Base-by-base conservation (phyloP, 331 rosid species). In the Stylosanthes scabra region DNA sequence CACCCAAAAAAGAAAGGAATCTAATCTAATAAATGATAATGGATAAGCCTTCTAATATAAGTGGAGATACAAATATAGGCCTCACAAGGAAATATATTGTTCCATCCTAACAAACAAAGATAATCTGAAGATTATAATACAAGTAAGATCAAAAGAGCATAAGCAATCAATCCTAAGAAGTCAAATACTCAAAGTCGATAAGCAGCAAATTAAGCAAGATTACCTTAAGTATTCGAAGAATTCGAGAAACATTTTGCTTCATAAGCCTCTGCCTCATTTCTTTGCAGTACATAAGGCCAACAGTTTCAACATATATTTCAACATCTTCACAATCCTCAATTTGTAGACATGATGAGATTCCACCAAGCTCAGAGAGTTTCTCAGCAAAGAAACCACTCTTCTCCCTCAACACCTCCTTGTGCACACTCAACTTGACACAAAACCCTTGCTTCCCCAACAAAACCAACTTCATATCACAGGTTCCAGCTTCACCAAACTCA, bases 401-500 rank as follows among this genome's bases (percentile, higher is more conserved):
- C 74, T 87, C 96, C 31, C 52, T 71, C 20, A 89, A 79, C 68
- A 90, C 89, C 74, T 85, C 86, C 87, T 49, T 87, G 74, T 93
- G 98, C 62, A 93, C 92, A 14, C 89, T 90, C 81, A 93, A 60
- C 88, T 87, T 93, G 81, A 90, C 97, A 82, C 89, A 88, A 75
- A 93, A 90, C 27, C 98, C 98, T 65, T 93, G 97, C 89, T 87
- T 93, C 65, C 98, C 98, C 25, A 80, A 77, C 50, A 93, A 63
- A 71, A 89, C 55, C 71, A 93, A 85, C 88, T 85, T 90, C 77
- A 88, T 47, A 80, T 93, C 89, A 82, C 90, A 87, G 34, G 90
- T 93, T 81, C 98, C 93, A 39, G 92, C 85, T 77, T 93, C 97
- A 75, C 97, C 98, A 83, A 93, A 90, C 91, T 93, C 98, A 83